These are phyloP conservation scores for Mortierella antarctica DNA, from an alignment of 192 early-diverging fungal genomes.

Conservation along the genomic window DNA sequence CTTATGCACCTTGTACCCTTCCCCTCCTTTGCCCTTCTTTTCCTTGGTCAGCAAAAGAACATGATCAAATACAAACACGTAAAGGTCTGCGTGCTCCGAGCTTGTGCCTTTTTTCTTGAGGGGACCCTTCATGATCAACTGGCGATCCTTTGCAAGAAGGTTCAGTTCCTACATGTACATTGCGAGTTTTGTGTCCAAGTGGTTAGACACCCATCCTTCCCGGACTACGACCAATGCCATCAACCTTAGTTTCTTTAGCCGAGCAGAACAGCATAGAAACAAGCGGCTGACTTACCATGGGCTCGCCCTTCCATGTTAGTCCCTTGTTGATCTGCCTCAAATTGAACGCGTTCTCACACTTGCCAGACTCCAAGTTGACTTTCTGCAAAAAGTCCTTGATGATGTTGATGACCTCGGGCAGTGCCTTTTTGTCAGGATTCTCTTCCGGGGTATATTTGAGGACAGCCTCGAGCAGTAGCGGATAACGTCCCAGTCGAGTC, in stretches of 20 bases:
- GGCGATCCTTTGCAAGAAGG: slow-evolving; percentile 74
- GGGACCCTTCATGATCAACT: slow-evolving; percentile 83
- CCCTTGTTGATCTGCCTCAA: slow-evolving; percentile 78
- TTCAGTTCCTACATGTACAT: slow-evolving; percentile 70
- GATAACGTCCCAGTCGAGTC: slow-evolving; percentile 88
- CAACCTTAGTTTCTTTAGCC: neutral
- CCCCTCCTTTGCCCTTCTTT: slow-evolving; percentile 68
- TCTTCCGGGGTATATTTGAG: slow-evolving; percentile 85
- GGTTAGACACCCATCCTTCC: neutral
- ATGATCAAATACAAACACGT: slow-evolving; percentile 91
- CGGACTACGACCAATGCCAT: neutral
- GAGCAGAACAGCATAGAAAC: neutral
- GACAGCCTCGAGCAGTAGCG: slow-evolving; percentile 82
- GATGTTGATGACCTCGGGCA: slow-evolving; percentile 78
- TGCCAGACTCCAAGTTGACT: slow-evolving; percentile 90
- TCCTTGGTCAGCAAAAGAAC: slow-evolving; percentile 79
- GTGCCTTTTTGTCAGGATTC: slow-evolving; percentile 79
- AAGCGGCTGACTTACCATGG: slow-evolving; percentile 23
- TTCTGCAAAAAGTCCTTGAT: slow-evolving; percentile 79
- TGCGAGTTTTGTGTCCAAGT: neutral
- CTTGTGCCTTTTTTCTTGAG: slow-evolving; percentile 75
- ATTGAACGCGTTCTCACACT: slow-evolving; percentile 88
- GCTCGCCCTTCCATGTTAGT: slow-evolving; percentile 67
- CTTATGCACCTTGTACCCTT: slow-evolving; percentile 71
- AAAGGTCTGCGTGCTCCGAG: slow-evolving; percentile 72